Conservation (phyloP, 768 basidiomycete genomes). For the Gymnopilus junonius region DNA sequence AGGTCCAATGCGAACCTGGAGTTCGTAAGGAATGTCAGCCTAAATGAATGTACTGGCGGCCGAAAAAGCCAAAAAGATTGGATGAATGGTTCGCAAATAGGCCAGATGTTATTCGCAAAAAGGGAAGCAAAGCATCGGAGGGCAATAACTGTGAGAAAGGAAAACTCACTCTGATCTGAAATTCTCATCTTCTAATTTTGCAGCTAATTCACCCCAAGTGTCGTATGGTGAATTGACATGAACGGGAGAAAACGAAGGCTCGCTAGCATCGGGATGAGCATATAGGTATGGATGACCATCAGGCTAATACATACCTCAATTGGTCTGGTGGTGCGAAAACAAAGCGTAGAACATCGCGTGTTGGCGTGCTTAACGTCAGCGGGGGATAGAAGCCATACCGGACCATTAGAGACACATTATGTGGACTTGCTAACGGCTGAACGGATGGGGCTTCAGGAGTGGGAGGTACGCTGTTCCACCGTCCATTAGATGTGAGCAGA, state of each 20-base stretch:
- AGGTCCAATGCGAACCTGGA: slow-evolving; percentile 88
- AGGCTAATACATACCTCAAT: slow-evolving; percentile 39
- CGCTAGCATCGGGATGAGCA: slow-evolving; percentile 35
- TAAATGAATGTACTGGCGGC: slow-evolving; percentile 14
- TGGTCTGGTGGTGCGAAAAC: slow-evolving; percentile 77
- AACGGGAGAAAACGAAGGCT: slow-evolving; percentile 40
- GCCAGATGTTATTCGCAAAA: slow-evolving; percentile 10
- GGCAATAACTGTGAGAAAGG: slow-evolving; percentile 25
- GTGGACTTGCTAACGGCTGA: slow-evolving; percentile 26
- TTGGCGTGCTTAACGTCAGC: slow-evolving; percentile 62
- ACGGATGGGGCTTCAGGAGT: slow-evolving; percentile 25
- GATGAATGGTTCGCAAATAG: slow-evolving; percentile 7
- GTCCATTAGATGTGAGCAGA: neutral
- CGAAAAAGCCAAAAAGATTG: slow-evolving; percentile 15
- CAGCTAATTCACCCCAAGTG: slow-evolving; percentile 77
- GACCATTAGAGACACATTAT: slow-evolving; percentile 43
- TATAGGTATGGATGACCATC: slow-evolving; percentile 12
- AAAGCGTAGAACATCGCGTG: slow-evolving; percentile 69
- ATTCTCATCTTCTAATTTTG: slow-evolving; percentile 69
- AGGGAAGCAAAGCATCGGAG: slow-evolving; percentile 22
- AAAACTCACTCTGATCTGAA: slow-evolving; percentile 84
- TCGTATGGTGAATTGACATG: slow-evolving; percentile 56
- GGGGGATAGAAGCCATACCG: slow-evolving; percentile 55
- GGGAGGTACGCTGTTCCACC: slow-evolving; percentile 27
- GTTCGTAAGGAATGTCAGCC: slow-evolving; percentile 21